These are phyloP conservation scores for Ceriops tagal DNA, from an alignment of 345 rosid species.

Conservation along the genomic window DNA sequence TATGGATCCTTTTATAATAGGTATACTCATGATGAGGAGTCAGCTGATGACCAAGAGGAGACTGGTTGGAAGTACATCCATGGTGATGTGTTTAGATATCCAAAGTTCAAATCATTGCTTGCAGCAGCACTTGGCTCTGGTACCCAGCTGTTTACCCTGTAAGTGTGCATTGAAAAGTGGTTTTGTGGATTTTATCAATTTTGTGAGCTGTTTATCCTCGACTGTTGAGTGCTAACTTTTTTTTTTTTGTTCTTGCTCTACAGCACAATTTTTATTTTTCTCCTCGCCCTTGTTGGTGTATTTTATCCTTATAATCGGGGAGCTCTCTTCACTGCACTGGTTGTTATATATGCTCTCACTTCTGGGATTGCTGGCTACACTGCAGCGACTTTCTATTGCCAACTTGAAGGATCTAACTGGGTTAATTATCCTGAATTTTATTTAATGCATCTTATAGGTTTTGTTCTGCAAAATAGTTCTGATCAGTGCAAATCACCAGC, in stretches of 20 bases:
- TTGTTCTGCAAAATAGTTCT: background rate
- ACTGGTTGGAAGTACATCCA: slow-evolving; percentile 92
- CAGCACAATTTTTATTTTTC: slow-evolving; percentile 75
- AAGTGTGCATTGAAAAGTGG: slow-evolving; percentile 21
- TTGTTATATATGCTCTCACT: slow-evolving; percentile 80
- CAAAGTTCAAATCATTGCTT: slow-evolving; percentile 62
- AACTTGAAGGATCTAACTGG: slow-evolving; percentile 90
- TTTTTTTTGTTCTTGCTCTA: background rate
- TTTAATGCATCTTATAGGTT: slow-evolving; percentile 4
- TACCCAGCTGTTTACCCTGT: slow-evolving; percentile 75
- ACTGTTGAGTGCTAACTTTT: slow-evolving; percentile 5
- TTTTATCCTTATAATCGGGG: slow-evolving; percentile 93
- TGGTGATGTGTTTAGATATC: slow-evolving; percentile 82
- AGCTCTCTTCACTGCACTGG: slow-evolving; percentile 84
- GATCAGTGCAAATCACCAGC: too few species aligned
- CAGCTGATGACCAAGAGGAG: slow-evolving; percentile 87
- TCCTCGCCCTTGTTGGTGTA: slow-evolving; percentile 85
- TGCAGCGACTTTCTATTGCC: slow-evolving; percentile 80
- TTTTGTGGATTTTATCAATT: background rate
- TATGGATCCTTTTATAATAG: slow-evolving; percentile 21
- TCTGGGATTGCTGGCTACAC: slow-evolving; percentile 88
- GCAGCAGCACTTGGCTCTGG: slow-evolving; percentile 83
- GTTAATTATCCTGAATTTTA: slow-evolving; percentile 25
- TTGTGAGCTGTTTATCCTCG: background rate
- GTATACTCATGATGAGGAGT: slow-evolving; percentile 83